These are phyloP conservation scores for Magnolia kwangsiensis DNA, from an alignment of 164 flowering plant species.

Conservation along the genomic window DNA sequence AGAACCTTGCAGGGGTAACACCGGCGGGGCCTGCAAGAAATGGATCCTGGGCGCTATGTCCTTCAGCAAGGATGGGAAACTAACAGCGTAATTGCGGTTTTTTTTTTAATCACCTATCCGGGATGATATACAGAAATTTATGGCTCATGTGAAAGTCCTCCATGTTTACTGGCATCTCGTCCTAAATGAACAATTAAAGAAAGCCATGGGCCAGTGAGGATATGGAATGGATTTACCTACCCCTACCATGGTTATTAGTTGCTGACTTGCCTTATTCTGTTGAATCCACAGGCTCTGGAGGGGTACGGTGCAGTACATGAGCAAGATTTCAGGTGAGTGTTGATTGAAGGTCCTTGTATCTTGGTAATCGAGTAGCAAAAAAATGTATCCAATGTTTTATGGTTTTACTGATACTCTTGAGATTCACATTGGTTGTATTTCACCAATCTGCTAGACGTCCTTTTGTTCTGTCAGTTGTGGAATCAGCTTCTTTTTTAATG, in stretches of 20 bases:
- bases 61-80: constrained; percentile 99
- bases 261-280: constrained; percentile 99
- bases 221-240: constrained; percentile 89
- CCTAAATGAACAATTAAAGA: constrained; percentile 63
- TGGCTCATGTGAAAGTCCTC: constrained; percentile 80
- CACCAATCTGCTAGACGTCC: background rate
- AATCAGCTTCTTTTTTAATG: background rate
- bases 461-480: background rate
- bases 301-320: constrained; percentile 88
- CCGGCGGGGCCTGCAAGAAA: constrained; percentile 34
- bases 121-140: constrained; percentile 83
- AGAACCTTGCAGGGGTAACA: constrained; percentile 46
- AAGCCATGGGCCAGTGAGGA: constrained; percentile 85
- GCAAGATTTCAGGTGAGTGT: constrained; percentile 86
- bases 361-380: constrained; percentile 7
- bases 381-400: background rate
- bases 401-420: background rate
- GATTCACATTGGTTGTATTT: background rate
- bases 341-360: constrained; percentile 17
- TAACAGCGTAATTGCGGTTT: constrained; percentile 99
- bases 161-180: constrained; percentile 64
- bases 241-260: constrained; percentile 69
- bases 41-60: constrained; percentile 98
- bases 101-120: constrained; percentile 84
- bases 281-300: constrained; percentile 99